Base-by-base conservation (phyloP, 306 rosid genomes). In the Mucuna pruriens region DNA sequence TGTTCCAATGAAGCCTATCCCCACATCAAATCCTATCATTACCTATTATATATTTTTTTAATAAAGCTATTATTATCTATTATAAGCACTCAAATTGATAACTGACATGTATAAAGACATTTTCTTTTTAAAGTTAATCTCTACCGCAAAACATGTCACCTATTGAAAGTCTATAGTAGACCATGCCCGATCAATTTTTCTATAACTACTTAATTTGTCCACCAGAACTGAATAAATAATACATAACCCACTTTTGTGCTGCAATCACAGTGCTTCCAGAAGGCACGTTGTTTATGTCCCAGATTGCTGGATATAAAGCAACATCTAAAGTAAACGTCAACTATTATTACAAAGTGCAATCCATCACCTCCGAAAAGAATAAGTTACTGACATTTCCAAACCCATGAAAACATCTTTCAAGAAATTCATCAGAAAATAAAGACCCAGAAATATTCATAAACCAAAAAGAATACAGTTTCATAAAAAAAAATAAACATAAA, bases 271-370 rank as follows among this genome's bases (percentile, higher is more conserved):
- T 46, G 72, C 54, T 51, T 67, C 44, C 61, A 33, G 6, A 74
- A 72, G 64, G 78, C 78, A 80, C 65, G 61, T 69, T 71, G 29
- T n/a, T 17, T 22, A 55, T 68, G 77, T 45, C 79, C 65, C 79
- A 34, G 31, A 11, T 51, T 61, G 73, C 75, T 33, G 45, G 79
- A 44, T 5, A 46, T 48, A 61, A 80, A 71, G 74, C 79, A 73
- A 60, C 65, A 80, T 34, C 44, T 48, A 80, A 73, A 48, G 60
- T 29, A 80, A n/a, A 61, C 16, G 33, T n/a, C n/a, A 73, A 38
- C 60, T n/a, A 61, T 29, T 8, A 46, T 62, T 49, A 40, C 19
- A 51, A 61, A 71, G 75, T 17, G 20, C 42, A 36, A 83, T 64
- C 65, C 52, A 71, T 12, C 54, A 62, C 49, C 42, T 62, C 76